Evolutionary conservation across 495 filamentous ascomycete genomes (phyloP).

Genomic region (Penicillium canariense): DNA sequence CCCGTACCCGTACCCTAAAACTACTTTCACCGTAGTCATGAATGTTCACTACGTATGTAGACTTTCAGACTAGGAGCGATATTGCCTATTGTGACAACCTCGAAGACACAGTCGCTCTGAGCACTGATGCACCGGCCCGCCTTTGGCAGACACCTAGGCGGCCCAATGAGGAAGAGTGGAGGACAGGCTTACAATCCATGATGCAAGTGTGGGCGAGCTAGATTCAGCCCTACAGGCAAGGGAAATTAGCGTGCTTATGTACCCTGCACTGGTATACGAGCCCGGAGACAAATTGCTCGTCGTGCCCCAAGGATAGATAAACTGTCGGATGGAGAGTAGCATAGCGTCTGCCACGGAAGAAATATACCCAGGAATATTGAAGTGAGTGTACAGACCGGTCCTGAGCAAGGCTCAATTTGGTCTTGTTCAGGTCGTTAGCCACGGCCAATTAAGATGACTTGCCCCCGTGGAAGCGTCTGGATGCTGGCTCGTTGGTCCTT

Average conservation of each 20-base stretch:
- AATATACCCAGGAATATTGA: not conserved
- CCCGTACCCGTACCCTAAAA: not conserved
- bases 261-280: not conserved
- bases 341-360: not conserved
- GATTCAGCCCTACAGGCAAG: constrained; percentile 26
- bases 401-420: too few species aligned
- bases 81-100: not conserved
- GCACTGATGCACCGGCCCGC: not conserved
- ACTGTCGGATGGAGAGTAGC: not conserved
- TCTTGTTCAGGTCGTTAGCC: too few species aligned
- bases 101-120: not conserved
- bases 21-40: not conserved
- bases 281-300: not conserved
- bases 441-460: not conserved
- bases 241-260: constrained; percentile 13
- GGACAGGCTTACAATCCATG: not conserved
- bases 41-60: not conserved
- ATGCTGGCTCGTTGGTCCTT: not conserved
- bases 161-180: not conserved
- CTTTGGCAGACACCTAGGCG: not conserved
- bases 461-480: not conserved
- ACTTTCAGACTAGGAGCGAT: too few species aligned
- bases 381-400: too few species aligned
- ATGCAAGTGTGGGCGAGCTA: constrained; percentile 17
- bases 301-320: not conserved